Evolutionary conservation across 2,329 filamentous ascomycete genomes (phyloP), one percentile per base, ranked within the genome.

Genomic region (Neopestalotiopsis rosae): DNA sequence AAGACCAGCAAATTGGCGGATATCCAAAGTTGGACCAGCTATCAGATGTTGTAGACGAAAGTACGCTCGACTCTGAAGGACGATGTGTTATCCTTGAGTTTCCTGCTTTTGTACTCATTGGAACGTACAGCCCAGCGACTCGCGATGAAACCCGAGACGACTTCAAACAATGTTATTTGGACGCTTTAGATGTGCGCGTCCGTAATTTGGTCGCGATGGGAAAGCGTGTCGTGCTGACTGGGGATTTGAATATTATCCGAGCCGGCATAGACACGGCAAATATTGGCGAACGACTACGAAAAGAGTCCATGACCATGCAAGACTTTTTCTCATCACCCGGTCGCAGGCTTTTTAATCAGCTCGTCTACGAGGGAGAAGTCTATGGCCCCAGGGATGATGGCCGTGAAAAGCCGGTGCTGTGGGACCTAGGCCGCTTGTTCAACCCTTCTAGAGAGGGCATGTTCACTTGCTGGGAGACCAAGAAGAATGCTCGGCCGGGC

Each of bases 391-490:
- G 90, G 69, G 94, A 96, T 69, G 83, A 90, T 74, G 91, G 89
- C 0, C 86, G 92, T 72, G 91, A 95, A 76, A 74, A 85, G 13
- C 89, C 94, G 2, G 88, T 95, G 1, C 82, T 98, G 56, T 93
- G 92, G 87, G 96, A 99, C 81, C 84, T 97, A 20, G 95, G 93
- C 74, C 89, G 96, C 63, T 88, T 88, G 32, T 97, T 95, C 76
- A 92, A 98, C 76, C 92, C 93, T 0, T 81, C 84, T n/a, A 88
- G 96, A 52, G 85, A 86, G 71, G 94, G 94, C 70, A 98, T 99
- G 96, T 98, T 94, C 79, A 98, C 96, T 0, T 97, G 95, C 79
- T 98, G 95, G 95, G 94, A 98, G 72, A 95, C 94, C 65, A 95
- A 93, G 78, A 92, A 94, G 76, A 98, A 98, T 79, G 93, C 94